phyloP scores from a whole-genome alignment of 2,329 filamentous ascomycete genomes.

The Aureobasidium sp. region DNA sequence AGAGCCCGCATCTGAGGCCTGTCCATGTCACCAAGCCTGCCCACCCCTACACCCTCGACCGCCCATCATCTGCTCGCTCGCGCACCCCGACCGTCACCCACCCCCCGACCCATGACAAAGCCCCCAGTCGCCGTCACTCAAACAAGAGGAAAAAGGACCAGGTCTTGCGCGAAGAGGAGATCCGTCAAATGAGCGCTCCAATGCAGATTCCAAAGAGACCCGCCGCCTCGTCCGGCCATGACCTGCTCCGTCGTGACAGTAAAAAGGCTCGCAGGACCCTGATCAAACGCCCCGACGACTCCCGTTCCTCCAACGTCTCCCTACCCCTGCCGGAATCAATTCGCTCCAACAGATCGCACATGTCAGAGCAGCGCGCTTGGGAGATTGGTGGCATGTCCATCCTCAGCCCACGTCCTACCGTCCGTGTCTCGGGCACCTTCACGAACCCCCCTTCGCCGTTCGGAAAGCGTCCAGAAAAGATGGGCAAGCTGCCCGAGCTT shows the following conservation, averaged over 20 bases:
- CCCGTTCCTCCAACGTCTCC: slow-evolving; percentile 56
- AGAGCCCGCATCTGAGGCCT: slow-evolving; percentile 41
- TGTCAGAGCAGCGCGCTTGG: slow-evolving; percentile 67
- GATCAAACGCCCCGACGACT: slow-evolving; percentile 45
- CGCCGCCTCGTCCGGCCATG: slow-evolving; percentile 36
- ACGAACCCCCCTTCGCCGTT: neutral
- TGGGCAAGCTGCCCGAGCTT: slow-evolving; percentile 16
- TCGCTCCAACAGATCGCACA: slow-evolving; percentile 65
- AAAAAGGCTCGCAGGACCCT: slow-evolving; percentile 55
- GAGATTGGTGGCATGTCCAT: slow-evolving; percentile 70
- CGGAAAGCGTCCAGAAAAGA: neutral
- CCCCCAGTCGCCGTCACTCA: slow-evolving; percentile 57
- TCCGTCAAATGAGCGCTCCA: slow-evolving; percentile 69
- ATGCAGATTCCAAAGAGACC: slow-evolving; percentile 55
- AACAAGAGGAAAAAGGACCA: slow-evolving; percentile 68
- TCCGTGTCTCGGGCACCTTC: slow-evolving; percentile 43
- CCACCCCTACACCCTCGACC: slow-evolving; percentile 36
- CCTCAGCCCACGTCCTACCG: slow-evolving; percentile 75
- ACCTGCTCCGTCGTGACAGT: slow-evolving; percentile 54
- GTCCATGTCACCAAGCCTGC: slow-evolving; percentile 30
- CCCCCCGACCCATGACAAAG: slow-evolving; percentile 22
- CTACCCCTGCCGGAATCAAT: slow-evolving; percentile 66
- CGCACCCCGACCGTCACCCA: neutral
- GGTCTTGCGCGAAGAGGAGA: slow-evolving; percentile 73
- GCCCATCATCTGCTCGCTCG: neutral